These are phyloP conservation scores for Polychaeton citri DNA, from an alignment of 2,329 filamentous ascomycete species.

Conservation along the genomic window DNA sequence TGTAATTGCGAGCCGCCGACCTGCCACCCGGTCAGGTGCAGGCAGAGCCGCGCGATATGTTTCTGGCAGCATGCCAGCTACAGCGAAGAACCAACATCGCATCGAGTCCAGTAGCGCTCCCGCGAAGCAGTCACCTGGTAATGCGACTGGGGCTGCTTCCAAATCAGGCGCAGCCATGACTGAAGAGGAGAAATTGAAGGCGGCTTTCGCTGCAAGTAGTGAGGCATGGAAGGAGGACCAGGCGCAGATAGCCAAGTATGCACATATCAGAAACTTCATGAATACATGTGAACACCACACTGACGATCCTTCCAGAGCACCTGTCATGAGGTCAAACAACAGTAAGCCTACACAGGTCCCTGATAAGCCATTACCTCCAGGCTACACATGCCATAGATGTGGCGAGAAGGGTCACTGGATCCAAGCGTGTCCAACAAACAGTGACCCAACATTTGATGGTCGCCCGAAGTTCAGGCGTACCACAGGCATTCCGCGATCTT, in stretches of 20 bases:
- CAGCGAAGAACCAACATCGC: slow-evolving; percentile 66
- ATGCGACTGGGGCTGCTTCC: slow-evolving; percentile 43
- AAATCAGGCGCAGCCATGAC: slow-evolving; percentile 64
- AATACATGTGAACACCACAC: neutral
- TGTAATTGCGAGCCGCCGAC: slow-evolving; percentile 76
- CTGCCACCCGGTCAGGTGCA: slow-evolving; percentile 70
- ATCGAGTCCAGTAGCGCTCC: slow-evolving; percentile 46
- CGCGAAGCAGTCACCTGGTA: slow-evolving; percentile 28
- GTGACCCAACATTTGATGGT: slow-evolving; percentile 90
- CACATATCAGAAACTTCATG: slow-evolving; percentile 7
- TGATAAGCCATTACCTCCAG: slow-evolving; percentile 81
- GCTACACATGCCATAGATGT: slow-evolving; percentile 93
- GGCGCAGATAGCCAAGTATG: slow-evolving; percentile 76
- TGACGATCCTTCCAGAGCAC: slow-evolving; percentile 27
- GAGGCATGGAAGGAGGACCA: slow-evolving; percentile 90
- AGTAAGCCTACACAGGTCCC: slow-evolving; percentile 63
- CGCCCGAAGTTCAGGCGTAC: slow-evolving; percentile 88
- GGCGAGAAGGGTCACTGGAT: slow-evolving; percentile 98
- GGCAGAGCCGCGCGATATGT: slow-evolving; percentile 91
- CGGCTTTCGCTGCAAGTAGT: slow-evolving; percentile 80
- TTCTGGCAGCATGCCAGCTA: slow-evolving; percentile 85
- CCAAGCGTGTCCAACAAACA: slow-evolving; percentile 94
- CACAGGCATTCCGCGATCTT: slow-evolving; percentile 89
- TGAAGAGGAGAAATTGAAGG: slow-evolving; percentile 85
- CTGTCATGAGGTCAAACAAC: slow-evolving; percentile 24